Base-by-base conservation (phyloP, 2,329 filamentous ascomycete species). In the Purpureocillium lavendulum region DNA sequence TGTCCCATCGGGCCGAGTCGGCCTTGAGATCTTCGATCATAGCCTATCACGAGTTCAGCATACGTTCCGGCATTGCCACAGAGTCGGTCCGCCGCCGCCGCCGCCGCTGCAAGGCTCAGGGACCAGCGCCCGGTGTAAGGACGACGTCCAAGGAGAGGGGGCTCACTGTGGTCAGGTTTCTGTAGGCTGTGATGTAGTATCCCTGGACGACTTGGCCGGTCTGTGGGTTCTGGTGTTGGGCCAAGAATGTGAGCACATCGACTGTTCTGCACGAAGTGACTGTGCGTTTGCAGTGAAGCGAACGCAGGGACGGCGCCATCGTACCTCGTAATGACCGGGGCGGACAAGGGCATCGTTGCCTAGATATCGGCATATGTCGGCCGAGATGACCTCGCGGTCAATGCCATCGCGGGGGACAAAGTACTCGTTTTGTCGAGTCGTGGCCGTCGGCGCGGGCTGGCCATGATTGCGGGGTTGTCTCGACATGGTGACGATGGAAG, bases 311-410 rank as follows among this genome's bases (percentile, higher is more conserved):
- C 10, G 21, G 21, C 21, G 21, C 21, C 7, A 37, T 37, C 51
- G 53, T 73, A 87, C 82, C 73, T 84, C 77, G 62, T 84, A 82
- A 52, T 75, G 77, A 54, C 81, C 82, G 43, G 83, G 84, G 56
- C 81, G 80, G 57, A 87, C 84, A 54, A 86, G 73, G 50, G 84
- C 84, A 69, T 89, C 84, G 61, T 87, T 87, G 55, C 84, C 84
- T 51, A 89, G 73, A 60, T 87, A 89, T 57, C 84, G 82, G 68
- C 84, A 88, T 49, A 89, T 87, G 60, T 89, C 84, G 58, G 83
- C 81, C 47, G 85, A 86, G 63, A 89, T 87, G 54, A 89, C 84
- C 62, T 89, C 84, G 53, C 84, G 80, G 60, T 85, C 83, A 62
- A 89, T 89, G 57, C 84, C 84, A 61, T 87, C 82, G 54, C 82